Conservation (phyloP, 2,329 filamentous ascomycete genomes). For the Aphanoascus verrucosus region DNA sequence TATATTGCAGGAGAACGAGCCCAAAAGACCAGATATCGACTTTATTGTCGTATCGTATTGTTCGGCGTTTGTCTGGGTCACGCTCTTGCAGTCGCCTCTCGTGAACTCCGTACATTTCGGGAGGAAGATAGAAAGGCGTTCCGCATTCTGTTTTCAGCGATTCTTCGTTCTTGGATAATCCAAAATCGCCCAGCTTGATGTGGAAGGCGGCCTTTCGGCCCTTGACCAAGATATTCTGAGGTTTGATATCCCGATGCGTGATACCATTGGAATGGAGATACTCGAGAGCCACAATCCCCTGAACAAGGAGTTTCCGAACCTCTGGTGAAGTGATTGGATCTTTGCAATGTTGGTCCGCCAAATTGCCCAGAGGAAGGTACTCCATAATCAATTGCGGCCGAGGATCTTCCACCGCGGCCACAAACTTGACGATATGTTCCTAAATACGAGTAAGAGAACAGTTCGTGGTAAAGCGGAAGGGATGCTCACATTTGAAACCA, state of each 20-base stretch:
- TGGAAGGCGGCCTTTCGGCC: neutral
- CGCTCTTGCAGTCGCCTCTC: too few relatives aligned
- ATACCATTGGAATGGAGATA: slow-evolving; percentile 15
- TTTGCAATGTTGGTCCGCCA: neutral
- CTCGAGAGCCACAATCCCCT: slow-evolving; percentile 8
- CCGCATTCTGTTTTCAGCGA: neutral
- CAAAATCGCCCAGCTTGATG: slow-evolving; percentile 17
- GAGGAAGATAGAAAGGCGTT: neutral
- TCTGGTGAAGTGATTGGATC: neutral
- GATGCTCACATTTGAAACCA: slow-evolving; percentile 10
- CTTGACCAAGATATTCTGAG: slow-evolving; percentile 18
- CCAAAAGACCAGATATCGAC: slow-evolving; percentile 19
- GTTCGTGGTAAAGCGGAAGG: neutral
- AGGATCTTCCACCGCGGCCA: neutral
- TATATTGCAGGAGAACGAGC: slow-evolving; percentile 14
- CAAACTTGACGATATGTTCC: slow-evolving; percentile 13
- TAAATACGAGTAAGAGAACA: neutral
- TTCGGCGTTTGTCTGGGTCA: too few relatives aligned
- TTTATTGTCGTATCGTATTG: slow-evolving; percentile 6
- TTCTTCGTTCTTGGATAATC: slow-evolving; percentile 6
- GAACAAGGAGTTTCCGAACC: neutral
- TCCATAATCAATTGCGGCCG: slow-evolving; percentile 11
- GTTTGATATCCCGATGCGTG: slow-evolving; percentile 20
- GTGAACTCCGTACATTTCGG: neutral
- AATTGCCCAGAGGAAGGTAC: slow-evolving; percentile 7